These are phyloP conservation scores for Austroboletus niveus DNA, from an alignment of 1,284 basidiomycete species.

Conservation along the genomic window DNA sequence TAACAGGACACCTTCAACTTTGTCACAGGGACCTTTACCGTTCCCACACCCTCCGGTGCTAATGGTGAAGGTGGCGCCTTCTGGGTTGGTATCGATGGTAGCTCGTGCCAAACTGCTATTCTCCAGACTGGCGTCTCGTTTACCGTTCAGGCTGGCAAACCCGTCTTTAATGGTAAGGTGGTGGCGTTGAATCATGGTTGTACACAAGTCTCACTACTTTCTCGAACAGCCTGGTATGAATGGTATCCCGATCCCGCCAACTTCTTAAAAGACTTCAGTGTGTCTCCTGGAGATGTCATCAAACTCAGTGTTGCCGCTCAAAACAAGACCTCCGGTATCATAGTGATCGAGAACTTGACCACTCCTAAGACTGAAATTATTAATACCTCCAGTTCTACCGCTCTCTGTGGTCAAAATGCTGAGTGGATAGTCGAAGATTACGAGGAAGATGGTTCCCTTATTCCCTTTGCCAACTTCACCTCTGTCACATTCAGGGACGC, in stretches of 20 bases:
- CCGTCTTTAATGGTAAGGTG: too few relatives aligned
- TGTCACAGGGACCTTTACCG: slow-evolving; percentile 2
- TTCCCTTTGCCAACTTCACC: neutral
- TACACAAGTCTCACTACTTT: too few relatives aligned
- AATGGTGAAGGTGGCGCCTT: neutral
- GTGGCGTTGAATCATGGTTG: too few relatives aligned
- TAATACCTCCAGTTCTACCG: neutral
- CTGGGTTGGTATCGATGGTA: slow-evolving; percentile 9
- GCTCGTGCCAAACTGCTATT: slow-evolving; percentile 2
- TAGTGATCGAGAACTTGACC: slow-evolving; percentile 1
- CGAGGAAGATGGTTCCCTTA: neutral
- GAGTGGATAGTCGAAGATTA: slow-evolving; percentile 12
- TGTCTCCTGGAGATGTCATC: slow-evolving; percentile 1
- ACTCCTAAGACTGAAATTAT: neutral
- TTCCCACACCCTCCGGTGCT: slow-evolving; percentile 1
- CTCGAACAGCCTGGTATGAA: neutral
- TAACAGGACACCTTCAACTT: neutral
- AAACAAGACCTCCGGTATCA: neutral
- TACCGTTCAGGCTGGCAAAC: too few relatives aligned
- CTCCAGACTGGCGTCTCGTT: neutral
- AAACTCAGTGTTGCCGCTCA: neutral
- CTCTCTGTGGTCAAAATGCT: slow-evolving; percentile 4
- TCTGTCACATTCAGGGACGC: neutral
- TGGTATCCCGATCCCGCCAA: neutral
- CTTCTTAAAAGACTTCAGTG: neutral